These are phyloP conservation scores for Betula pendula DNA, from an alignment of 306 rosid genomes.

Conservation along the genomic window DNA sequence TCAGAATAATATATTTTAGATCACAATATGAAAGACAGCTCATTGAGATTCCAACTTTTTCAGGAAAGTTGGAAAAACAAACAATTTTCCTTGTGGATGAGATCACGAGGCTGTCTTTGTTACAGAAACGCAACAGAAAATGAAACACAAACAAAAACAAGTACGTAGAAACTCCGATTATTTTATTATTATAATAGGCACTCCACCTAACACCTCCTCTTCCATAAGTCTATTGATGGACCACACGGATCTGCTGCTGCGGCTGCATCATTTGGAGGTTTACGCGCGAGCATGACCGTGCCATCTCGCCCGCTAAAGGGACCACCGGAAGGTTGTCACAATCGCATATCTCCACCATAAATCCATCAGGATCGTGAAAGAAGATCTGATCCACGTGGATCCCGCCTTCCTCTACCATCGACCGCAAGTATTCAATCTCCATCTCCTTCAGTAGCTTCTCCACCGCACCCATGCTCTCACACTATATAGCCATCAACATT, in stretches of 20 bases:
- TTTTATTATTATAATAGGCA: not conserved
- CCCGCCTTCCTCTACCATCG: slow-evolving; percentile 84
- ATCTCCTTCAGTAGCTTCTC: slow-evolving; percentile 86
- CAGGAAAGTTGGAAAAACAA: not conserved
- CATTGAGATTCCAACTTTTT: not conserved
- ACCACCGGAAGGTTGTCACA: slow-evolving; percentile 84
- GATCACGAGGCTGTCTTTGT: not conserved
- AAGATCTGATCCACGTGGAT: slow-evolving; percentile 74
- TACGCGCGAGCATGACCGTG: slow-evolving; percentile 37
- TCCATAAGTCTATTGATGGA: not conserved
- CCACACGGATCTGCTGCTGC: slow-evolving; percentile 27
- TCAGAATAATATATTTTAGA: not conserved
- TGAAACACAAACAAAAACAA: too few species aligned
- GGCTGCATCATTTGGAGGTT: slow-evolving; percentile 35
- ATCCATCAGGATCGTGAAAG: slow-evolving; percentile 96
- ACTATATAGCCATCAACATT: too few species aligned
- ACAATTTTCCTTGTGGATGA: not conserved
- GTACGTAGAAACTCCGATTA: not conserved
- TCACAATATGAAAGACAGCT: not conserved
- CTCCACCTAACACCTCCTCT: not conserved
- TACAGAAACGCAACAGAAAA: not conserved
- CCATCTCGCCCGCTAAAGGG: slow-evolving; percentile 53
- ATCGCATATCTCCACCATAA: slow-evolving; percentile 94
- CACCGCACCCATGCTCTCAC: slow-evolving; percentile 89
- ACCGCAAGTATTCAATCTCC: slow-evolving; percentile 53